Base-by-base conservation (phyloP, 352 stramenopile genomes). In the Globisporangium perplexum region DNA sequence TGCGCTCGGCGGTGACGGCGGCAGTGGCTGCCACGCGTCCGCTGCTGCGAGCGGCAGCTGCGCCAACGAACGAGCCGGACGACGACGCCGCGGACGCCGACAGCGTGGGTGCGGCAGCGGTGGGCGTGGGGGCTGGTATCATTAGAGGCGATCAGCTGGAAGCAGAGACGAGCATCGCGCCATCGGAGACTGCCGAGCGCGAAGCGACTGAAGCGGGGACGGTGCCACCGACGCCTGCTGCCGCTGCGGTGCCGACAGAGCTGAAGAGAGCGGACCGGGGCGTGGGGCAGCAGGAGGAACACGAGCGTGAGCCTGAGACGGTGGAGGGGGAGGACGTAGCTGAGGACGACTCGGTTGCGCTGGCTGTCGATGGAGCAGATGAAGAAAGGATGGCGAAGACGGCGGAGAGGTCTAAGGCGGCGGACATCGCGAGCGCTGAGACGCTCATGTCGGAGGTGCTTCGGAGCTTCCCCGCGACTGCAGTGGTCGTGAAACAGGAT, bases 1-100 rank as follows among this genome's bases (percentile, higher is more conserved):
- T 62, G 39, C 59, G 61, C 30, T 65, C 59, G 15, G 56, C 56
- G 1, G 55, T 50, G 35, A 65, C 18, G n/a, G 39, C 39, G 8
- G 38, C 38, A 1, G 38, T 44, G 38, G 38, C 38, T 17, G 33
- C 12, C 33, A 45, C 39, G 20, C 39, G 39, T 4, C 39, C 39
- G 39, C n/a, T 45, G 39, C 39, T 45, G 39, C 39, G 39, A 17
- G n/a, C 4, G 39, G 39, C n/a, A 7, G 12, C 33, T 39, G 33
- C 11, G 14, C 33, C 33, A 12, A 26, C 39, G 39, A 26, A 26
- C 3, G 39, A 45, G 18, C 39, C n/a, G 12, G 39, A 45, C n/a
- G 39, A 45, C 6, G 39, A 45, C n/a, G 39, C n/a, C 7, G 39
- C 17, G 4, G 39, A 45, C 2, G 39, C 24, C 14, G 39, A 24